phyloP scores from a whole-genome alignment of 1,139 yeast genomes.

The Debaryomycetaceae sp. region DNA sequence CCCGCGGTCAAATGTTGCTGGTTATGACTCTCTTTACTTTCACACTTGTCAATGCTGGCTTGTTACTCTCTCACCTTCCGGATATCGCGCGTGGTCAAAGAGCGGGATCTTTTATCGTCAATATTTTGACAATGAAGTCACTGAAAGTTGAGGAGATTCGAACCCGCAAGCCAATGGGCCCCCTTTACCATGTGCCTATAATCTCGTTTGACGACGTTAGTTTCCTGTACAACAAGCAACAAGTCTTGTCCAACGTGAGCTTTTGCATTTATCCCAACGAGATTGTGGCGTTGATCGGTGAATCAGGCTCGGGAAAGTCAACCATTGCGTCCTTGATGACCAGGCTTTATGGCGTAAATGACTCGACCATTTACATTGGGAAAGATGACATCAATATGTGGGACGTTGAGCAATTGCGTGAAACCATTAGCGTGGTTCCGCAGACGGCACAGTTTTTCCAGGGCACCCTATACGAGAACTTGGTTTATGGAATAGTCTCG shows the following conservation, averaged over 20 bases:
- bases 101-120: constrained; percentile 47
- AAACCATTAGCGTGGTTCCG: constrained; percentile 51
- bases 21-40: constrained; percentile 66
- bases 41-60: constrained; percentile 55
- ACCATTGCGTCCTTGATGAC: constrained; percentile 47
- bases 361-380: constrained; percentile 25
- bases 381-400: constrained; percentile 32
- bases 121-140: constrained; percentile 26
- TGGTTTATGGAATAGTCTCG: constrained; percentile 46
- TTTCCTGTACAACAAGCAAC: constrained; percentile 35
- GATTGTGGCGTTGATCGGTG: constrained; percentile 58
- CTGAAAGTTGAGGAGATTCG: constrained; percentile 23
- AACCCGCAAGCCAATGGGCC: constrained; percentile 7
- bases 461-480: constrained; percentile 56
- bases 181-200: constrained; percentile 7
- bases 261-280: constrained; percentile 35
- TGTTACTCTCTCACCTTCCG: constrained; percentile 55
- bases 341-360: constrained; percentile 34
- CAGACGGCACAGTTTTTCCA: constrained; percentile 58
- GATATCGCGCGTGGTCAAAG: constrained; percentile 69
- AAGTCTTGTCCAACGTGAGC: constrained; percentile 25
- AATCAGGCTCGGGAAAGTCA: constrained; percentile 76
- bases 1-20: constrained; percentile 46
- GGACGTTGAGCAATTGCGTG: constrained; percentile 39
- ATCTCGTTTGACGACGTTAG: constrained; percentile 31